Conservation (phyloP, 1,139 yeast genomes). For the Trichomonascaceae sp. region DNA sequence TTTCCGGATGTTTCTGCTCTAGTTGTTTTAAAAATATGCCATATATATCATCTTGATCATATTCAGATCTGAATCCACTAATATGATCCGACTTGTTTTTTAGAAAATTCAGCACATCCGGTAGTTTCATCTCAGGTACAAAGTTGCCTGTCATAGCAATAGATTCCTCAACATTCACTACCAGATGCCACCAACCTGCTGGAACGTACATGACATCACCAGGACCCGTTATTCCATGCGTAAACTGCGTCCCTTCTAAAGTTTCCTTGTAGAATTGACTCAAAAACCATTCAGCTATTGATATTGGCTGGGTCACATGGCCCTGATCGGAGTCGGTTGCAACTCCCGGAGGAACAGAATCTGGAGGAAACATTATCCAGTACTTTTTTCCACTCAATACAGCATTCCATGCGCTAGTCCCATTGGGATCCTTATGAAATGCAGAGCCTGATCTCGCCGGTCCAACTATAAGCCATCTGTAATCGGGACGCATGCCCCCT, state of each 20-base stretch:
- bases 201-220: slow-evolving; percentile 89
- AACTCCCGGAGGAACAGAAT: slow-evolving; percentile 77
- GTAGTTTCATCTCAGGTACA: slow-evolving; percentile 54
- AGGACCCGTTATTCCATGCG: slow-evolving; percentile 68
- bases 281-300: slow-evolving; percentile 85
- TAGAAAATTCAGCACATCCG: slow-evolving; percentile 57
- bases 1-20: slow-evolving; percentile 6
- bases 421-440: slow-evolving; percentile 89
- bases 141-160: slow-evolving; percentile 78
- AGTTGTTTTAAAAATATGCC: slow-evolving; percentile 10
- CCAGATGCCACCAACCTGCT: slow-evolving; percentile 95
- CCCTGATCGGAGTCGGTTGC: slow-evolving; percentile 63
- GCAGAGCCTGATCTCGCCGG: slow-evolving; percentile 79
- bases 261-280: slow-evolving; percentile 59
- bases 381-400: slow-evolving; percentile 64
- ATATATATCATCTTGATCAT: slow-evolving; percentile 8
- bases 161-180: slow-evolving; percentile 71
- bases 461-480: slow-evolving; percentile 85
- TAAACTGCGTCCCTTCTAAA: slow-evolving; percentile 35
- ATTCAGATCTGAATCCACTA: slow-evolving; percentile 57
- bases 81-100: slow-evolving; percentile 62
- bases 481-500: slow-evolving; percentile 59
- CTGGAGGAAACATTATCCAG: slow-evolving; percentile 87
- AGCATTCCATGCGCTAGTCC: slow-evolving; percentile 87
- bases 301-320: slow-evolving; percentile 87